These are phyloP conservation scores for Hymenoscyphus scutula DNA, from an alignment of 2,329 filamentous ascomycete genomes.

Conservation along the genomic window DNA sequence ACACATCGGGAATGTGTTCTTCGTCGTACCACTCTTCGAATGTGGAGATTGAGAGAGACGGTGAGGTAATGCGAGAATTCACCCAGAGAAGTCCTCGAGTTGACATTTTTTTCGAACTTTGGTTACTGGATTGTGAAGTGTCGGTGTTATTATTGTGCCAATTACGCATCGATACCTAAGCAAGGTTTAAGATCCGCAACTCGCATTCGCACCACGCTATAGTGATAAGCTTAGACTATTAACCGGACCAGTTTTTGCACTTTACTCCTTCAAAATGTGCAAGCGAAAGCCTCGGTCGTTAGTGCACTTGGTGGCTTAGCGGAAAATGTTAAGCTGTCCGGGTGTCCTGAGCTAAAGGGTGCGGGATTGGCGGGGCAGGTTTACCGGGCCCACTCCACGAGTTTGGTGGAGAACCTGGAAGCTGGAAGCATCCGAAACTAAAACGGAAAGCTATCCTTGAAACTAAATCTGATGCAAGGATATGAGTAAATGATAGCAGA, in stretches of 20 bases:
- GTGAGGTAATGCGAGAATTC: slow-evolving; percentile 15
- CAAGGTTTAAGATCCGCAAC: no score
- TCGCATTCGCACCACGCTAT: not conserved
- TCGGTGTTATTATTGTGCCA: not conserved
- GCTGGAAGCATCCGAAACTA: not conserved
- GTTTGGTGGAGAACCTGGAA: not conserved
- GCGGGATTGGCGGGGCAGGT: not conserved
- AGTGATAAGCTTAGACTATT: not conserved
- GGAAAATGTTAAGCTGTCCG: not conserved
- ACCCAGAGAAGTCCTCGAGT: slow-evolving; percentile 14
- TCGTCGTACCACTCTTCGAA: slow-evolving; percentile 19
- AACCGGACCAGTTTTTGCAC: not conserved
- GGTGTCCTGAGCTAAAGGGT: not conserved
- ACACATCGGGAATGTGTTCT: slow-evolving; percentile 18
- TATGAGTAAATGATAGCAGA: no score
- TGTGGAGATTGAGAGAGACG: slow-evolving; percentile 1
- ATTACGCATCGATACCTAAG: no score
- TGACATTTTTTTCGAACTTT: slow-evolving; percentile 6
- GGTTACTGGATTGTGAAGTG: not conserved
- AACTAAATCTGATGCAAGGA: not conserved
- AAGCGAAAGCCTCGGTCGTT: not conserved
- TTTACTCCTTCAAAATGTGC: not conserved
- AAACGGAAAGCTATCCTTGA: not conserved
- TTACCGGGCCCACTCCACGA: not conserved
- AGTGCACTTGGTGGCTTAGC: not conserved